Conservation (phyloP, 805 yeast genomes). For the Yamadazyma nakazawae region DNA sequence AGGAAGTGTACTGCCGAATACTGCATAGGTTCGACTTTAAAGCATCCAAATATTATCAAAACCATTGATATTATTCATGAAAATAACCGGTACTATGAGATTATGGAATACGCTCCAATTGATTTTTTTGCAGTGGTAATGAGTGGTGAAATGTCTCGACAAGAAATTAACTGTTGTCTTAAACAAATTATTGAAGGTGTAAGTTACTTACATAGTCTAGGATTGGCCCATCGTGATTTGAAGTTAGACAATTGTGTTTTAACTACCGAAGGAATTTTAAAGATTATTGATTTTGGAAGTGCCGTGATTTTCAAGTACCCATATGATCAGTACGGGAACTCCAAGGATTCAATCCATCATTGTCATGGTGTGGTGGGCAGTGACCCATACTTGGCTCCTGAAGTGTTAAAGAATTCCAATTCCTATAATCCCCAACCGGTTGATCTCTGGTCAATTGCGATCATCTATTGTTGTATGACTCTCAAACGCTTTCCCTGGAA, state of each 20-base stretch:
- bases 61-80: slow-evolving; percentile 91
- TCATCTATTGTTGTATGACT: slow-evolving; percentile 89
- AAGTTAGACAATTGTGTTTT: slow-evolving; percentile 92
- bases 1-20: slow-evolving; percentile 92
- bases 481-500: slow-evolving; percentile 93
- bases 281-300: slow-evolving; percentile 89
- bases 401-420: slow-evolving; percentile 62
- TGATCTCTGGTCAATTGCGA: slow-evolving; percentile 91
- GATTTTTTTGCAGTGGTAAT: slow-evolving; percentile 92
- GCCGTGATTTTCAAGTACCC: slow-evolving; percentile 92
- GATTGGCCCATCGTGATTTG: slow-evolving; percentile 87
- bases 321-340: slow-evolving; percentile 46
- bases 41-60: slow-evolving; percentile 86
- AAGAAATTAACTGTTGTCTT: slow-evolving; percentile 85
- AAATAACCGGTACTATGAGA: slow-evolving; percentile 80
- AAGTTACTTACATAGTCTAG: slow-evolving; percentile 75
- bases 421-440: slow-evolving; percentile 87
- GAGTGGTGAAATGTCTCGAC: slow-evolving; percentile 81
- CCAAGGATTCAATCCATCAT: slow-evolving; percentile 62
- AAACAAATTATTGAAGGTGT: slow-evolving; percentile 82
- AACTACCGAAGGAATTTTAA: slow-evolving; percentile 76
- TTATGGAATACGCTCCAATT: slow-evolving; percentile 92
- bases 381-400: slow-evolving; percentile 90
- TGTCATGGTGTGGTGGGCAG: slow-evolving; percentile 81
- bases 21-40: slow-evolving; percentile 87